These are phyloP conservation scores for Hypoxylon subgilvum DNA, from an alignment of 495 filamentous ascomycete genomes.

Conservation along the genomic window DNA sequence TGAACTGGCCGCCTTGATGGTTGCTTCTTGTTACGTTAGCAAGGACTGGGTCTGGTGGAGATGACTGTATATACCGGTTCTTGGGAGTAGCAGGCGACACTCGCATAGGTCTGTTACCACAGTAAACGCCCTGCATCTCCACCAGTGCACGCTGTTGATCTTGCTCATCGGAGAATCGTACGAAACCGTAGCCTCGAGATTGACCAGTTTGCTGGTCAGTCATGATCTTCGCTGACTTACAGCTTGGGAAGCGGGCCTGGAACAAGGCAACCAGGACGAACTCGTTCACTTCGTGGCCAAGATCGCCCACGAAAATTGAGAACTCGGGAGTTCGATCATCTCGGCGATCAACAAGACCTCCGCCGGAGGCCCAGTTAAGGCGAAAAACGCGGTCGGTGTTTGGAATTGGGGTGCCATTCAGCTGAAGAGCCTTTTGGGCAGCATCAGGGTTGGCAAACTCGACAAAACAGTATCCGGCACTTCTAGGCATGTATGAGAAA, in stretches of 20 bases:
- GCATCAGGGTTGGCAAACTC: constrained; percentile 86
- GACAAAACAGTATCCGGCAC: constrained; percentile 98
- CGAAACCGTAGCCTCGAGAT: constrained; percentile 97
- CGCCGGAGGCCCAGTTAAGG: constrained; percentile 98
- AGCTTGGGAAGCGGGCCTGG: constrained; percentile 92
- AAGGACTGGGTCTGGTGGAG: not conserved
- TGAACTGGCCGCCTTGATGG: constrained; percentile 43
- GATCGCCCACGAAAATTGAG: constrained; percentile 96
- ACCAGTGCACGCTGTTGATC: constrained; percentile 94
- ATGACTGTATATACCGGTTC: constrained; percentile 56
- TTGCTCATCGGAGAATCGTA: constrained; percentile 90
- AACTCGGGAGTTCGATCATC: constrained; percentile 96
- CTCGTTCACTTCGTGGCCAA: constrained; percentile 98
- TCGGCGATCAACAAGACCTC: constrained; percentile 89
- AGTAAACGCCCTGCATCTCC: constrained; percentile 99
- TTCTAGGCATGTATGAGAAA: constrained; percentile 64
- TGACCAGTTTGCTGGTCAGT: constrained; percentile 97
- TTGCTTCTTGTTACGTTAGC: constrained; percentile 30
- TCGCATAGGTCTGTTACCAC: constrained; percentile 97
- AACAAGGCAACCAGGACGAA: constrained; percentile 97
- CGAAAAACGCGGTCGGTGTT: constrained; percentile 97
- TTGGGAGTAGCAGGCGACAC: constrained; percentile 98
- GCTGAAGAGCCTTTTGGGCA: constrained; percentile 83
- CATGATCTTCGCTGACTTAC: constrained; percentile 99
- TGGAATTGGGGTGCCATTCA: constrained; percentile 91